Evolutionary conservation across 2,329 filamentous ascomycete genomes (phyloP).

Genomic region (Chaetomium globosum): DNA sequence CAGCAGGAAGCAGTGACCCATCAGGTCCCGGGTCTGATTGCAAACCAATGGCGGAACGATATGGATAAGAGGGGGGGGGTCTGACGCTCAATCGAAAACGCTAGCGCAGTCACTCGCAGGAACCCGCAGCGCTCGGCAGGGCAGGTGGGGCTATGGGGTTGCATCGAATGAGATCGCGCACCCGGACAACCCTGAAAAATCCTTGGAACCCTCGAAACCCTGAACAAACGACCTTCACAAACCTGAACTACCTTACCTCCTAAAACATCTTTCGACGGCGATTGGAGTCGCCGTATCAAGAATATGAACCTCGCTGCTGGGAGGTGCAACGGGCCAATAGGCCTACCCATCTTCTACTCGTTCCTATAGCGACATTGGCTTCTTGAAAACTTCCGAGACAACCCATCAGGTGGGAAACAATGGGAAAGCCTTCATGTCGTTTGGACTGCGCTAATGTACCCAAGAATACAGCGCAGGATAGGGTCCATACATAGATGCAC

Average conservation of each 20-base stretch:
- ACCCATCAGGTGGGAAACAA: not conserved
- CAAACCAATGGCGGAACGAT: constrained; percentile 16
- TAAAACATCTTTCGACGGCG: not conserved
- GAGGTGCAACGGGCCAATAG: not conserved
- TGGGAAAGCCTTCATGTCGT: not conserved
- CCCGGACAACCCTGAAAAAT: not conserved
- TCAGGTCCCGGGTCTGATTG: not conserved
- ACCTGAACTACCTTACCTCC: not conserved
- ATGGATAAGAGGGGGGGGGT: constrained; percentile 17
- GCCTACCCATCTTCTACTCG: not conserved
- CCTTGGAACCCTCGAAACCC: not conserved
- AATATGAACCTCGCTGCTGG: too few species aligned
- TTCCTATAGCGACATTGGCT: not conserved
- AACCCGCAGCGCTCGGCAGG: constrained; percentile 4
- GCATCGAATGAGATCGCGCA: not conserved
- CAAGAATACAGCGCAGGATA: not conserved
- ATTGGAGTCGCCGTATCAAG: not conserved
- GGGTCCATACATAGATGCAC: not conserved
- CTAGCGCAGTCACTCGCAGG: constrained; percentile 43
- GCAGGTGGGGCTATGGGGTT: constrained; percentile 2
- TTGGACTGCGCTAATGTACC: not conserved
- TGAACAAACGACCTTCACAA: not conserved
- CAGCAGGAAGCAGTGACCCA: not conserved
- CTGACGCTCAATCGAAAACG: constrained; percentile 41
- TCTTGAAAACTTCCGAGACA: not conserved